phyloP scores from a whole-genome alignment of 345 rosid species.

The Gossypium sturtianum region DNA sequence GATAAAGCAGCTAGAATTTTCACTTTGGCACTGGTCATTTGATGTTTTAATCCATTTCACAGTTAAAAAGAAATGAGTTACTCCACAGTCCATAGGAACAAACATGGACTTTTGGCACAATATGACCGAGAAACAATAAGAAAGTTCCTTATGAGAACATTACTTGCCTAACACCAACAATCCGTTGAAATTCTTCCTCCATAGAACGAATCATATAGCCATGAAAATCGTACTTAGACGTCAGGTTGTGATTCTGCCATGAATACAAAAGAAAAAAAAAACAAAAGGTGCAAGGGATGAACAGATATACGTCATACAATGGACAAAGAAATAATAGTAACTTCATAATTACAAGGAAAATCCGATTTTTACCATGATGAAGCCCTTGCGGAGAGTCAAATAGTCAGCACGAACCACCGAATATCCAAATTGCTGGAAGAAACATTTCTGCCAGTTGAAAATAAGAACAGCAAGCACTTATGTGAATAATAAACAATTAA shows the following conservation, averaged over 20 bases:
- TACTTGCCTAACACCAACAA: slow-evolving; percentile 91
- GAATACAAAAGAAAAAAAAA: slow-evolving; percentile 13
- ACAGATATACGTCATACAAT: background rate
- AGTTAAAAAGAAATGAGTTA: background rate
- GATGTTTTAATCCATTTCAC: background rate
- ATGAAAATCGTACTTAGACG: slow-evolving; percentile 74
- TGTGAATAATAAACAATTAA: background rate
- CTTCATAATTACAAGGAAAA: background rate
- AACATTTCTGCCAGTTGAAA: slow-evolving; percentile 64
- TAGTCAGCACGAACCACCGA: slow-evolving; percentile 89
- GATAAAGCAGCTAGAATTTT: background rate
- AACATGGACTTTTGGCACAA: background rate
- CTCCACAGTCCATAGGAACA: background rate
- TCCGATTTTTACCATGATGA: slow-evolving; percentile 45
- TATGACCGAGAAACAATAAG: background rate
- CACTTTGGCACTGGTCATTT: background rate
- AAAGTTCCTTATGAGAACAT: slow-evolving; percentile 5
- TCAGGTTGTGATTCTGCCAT: slow-evolving; percentile 84
- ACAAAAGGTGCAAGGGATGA: slow-evolving; percentile 5
- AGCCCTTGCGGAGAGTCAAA: slow-evolving; percentile 82
- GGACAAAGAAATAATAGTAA: background rate
- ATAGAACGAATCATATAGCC: slow-evolving; percentile 97
- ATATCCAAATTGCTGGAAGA: slow-evolving; percentile 79
- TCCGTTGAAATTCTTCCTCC: slow-evolving; percentile 96
- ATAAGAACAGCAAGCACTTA: background rate